A percentile compares a stretch with the other conserved stretches of the same genome.
Evolutionary conservation across 2,329 filamentous ascomycete genomes (phyloP).

Genomic region (Arachnomyces sp.): DNA sequence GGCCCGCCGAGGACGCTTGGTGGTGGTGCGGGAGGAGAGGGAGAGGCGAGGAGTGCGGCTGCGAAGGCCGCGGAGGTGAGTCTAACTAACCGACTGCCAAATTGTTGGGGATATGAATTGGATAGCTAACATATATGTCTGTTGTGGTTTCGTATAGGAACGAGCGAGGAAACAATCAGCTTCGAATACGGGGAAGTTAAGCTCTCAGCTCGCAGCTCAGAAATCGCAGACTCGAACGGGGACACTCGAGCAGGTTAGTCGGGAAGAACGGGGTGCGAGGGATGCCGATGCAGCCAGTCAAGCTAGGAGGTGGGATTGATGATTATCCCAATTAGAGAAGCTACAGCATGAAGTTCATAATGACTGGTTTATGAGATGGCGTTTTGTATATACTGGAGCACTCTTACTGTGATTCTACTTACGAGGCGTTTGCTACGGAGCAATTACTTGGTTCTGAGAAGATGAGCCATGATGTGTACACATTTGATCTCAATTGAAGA

Average conservation of each 20-base stretch:
- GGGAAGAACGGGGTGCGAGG: slow-evolving; percentile 55
- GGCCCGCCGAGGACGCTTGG: slow-evolving; percentile 57
- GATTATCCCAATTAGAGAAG: not conserved
- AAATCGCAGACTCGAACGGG: slow-evolving; percentile 63
- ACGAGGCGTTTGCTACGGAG: too few relatives aligned
- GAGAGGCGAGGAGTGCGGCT: slow-evolving; percentile 63
- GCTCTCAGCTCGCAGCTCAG: slow-evolving; percentile 62
- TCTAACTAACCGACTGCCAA: slow-evolving; percentile 9
- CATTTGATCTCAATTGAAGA: too few relatives aligned
- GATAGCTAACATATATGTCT: slow-evolving; percentile 2
- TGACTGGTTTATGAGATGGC: not conserved
- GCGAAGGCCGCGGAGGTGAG: slow-evolving; percentile 77
- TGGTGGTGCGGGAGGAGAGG: slow-evolving; percentile 30
- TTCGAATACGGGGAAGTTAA: slow-evolving; percentile 56
- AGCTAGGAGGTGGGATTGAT: slow-evolving; percentile 50
- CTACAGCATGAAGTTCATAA: not conserved
- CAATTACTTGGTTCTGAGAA: too few relatives aligned
- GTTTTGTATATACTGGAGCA: too few relatives aligned
- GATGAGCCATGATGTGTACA: too few relatives aligned
- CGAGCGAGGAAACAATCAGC: slow-evolving; percentile 51
- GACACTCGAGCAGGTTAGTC: slow-evolving; percentile 59
- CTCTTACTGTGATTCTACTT: too few relatives aligned
- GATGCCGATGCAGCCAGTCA: slow-evolving; percentile 58
- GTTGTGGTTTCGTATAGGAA: slow-evolving; percentile 42
- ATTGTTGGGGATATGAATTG: not conserved